Evolutionary conservation across 371 early-diverging fungal species (phyloP), one percentile per base, ranked within the genome.

Genomic region (Mortierella sp.): DNA sequence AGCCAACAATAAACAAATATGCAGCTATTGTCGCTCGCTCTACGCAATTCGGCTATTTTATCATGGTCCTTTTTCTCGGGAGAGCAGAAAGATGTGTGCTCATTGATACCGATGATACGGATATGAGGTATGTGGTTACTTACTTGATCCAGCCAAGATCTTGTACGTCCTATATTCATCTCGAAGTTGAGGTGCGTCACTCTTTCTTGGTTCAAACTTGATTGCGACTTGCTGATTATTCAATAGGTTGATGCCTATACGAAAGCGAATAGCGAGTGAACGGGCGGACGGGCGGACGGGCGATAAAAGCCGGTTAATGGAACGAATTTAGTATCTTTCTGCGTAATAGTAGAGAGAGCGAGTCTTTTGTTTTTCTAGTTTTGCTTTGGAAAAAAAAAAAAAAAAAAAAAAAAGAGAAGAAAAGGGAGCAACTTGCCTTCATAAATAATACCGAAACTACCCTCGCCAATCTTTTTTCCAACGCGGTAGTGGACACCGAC

Each of bases 371-470:
- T 35, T 35, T 8, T 5, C 2, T 5, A 35, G 6, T 30, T 30
- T 30, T 4, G 30, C 30, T 30, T 30, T 30, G 20, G 49, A 37
- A 32, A 14, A 37, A 35, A 26, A 60, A 39, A 30, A 37, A 60
- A 14, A 60, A 37, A 60, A 18, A 55, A 28, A 55, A 16, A 63
- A 6, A 45, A 5, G 10, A 32, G 3, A 40, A 20, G 26, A 16
- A 65, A 5, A 11, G 35, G 35, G 35, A 5, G 30, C 35, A 51
- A 72, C 77, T 61, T 88, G 92, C 99, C 99, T 93, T 98, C 97
- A 85, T 97, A 98, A 70, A 98, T 96, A 72, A 97, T 94, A 59
- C 99, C 99, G 89, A 98, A 98, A 73, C 94, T 93, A 51, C 99
- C 99, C 85, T 98, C 98, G 52, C 98, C 99, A 81, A 98, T 93